These are phyloP conservation scores for Phylloporus rhodoxanthus DNA, from an alignment of 768 basidiomycete species.

Conservation along the genomic window DNA sequence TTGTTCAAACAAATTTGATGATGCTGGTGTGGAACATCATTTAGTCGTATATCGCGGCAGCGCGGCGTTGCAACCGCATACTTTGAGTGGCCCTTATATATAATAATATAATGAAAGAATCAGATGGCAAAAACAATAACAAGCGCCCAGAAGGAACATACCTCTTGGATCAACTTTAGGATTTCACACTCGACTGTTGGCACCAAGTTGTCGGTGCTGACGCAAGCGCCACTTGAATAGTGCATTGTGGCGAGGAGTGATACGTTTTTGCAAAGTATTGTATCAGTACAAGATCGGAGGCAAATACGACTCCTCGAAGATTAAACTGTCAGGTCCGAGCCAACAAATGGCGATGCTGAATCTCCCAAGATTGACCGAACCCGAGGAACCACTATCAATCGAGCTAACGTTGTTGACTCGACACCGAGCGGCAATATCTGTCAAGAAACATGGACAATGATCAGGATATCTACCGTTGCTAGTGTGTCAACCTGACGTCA, in stretches of 20 bases:
- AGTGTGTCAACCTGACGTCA: background rate
- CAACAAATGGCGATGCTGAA: background rate
- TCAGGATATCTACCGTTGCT: background rate
- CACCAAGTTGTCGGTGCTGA: background rate
- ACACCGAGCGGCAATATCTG: background rate
- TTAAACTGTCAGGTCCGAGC: background rate
- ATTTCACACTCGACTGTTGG: background rate
- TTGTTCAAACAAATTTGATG: background rate
- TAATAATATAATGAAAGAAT: no score
- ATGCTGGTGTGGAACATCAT: background rate
- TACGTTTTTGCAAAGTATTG: background rate
- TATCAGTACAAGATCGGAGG: background rate
- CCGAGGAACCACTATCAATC: background rate
- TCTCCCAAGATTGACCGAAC: background rate
- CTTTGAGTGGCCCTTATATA: no score
- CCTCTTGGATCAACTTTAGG: background rate
- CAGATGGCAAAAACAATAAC: background rate
- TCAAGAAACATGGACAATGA: background rate
- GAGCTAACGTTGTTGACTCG: background rate
- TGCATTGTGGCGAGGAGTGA: background rate
- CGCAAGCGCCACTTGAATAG: background rate
- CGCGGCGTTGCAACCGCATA: background rate
- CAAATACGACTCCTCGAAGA: background rate
- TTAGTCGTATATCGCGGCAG: background rate
- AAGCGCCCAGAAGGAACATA: background rate